A percentile compares a stretch with the other conserved stretches of the same genome.
phyloP scores from a whole-genome alignment of 495 filamentous ascomycete species.

The Cercophora newfieldiana region DNA sequence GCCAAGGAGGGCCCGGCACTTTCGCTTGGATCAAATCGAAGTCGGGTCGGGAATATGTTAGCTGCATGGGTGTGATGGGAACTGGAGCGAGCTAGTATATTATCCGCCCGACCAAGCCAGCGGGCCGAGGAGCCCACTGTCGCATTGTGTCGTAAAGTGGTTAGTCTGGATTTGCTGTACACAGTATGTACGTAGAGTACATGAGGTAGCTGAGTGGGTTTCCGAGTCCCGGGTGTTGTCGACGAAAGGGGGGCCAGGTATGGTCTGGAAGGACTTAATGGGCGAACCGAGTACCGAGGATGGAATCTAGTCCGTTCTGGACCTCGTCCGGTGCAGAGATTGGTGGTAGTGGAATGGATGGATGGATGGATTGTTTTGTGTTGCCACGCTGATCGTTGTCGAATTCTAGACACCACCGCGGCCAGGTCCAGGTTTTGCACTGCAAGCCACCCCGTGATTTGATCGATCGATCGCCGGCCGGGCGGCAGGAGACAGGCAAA shows the following conservation, averaged over 20 bases:
- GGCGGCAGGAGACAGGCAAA: background rate
- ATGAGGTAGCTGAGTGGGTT: no score
- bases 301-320: background rate
- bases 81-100: no score
- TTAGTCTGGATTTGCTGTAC: background rate
- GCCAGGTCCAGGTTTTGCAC: background rate
- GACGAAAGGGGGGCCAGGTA: background rate
- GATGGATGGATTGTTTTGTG: background rate
- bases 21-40: background rate
- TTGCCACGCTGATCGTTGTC: background rate
- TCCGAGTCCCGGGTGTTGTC: background rate
- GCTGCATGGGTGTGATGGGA: background rate
- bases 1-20: background rate
- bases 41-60: background rate
- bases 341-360: background rate
- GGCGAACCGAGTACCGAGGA: no score
- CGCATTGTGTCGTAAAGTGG: slow-evolving; percentile 5
- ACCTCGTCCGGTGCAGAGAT: background rate
- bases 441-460: background rate
- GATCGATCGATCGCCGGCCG: background rate
- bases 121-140: background rate
- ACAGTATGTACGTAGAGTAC: background rate
- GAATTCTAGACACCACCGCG: background rate
- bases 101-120: background rate
- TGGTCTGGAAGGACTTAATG: no score